phyloP scores from a whole-genome alignment of 164 flowering plant genomes.

The Akebia trifoliata region DNA sequence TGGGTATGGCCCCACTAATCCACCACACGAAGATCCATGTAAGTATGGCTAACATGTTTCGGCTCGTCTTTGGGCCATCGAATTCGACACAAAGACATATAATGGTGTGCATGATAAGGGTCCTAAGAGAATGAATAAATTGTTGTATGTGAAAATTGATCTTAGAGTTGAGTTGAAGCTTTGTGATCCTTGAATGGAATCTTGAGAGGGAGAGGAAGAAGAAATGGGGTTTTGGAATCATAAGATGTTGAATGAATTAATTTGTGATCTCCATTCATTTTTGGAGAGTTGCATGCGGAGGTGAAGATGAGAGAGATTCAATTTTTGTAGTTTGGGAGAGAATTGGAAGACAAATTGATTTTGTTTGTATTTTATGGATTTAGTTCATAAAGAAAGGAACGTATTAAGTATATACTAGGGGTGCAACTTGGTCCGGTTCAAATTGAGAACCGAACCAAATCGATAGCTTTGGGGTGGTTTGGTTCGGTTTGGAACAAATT shows the following conservation, averaged over 20 bases:
- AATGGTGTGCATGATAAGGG: conserved; percentile 48
- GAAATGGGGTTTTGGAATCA: conserved; percentile 47
- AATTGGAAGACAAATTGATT: too few relatives aligned
- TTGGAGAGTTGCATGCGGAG: too few relatives aligned
- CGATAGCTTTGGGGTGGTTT: too few relatives aligned
- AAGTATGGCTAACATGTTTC: conserved; percentile 66
- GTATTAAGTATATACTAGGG: too few relatives aligned
- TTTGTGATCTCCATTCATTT: too few relatives aligned
- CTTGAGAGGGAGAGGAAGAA: conserved; percentile 39
- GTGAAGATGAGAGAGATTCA: too few relatives aligned
- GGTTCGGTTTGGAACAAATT: too few relatives aligned
- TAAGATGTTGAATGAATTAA: conserved; percentile 18
- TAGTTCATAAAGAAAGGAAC: too few relatives aligned
- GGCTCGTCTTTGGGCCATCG: conserved; percentile 30
- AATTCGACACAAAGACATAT: conserved; percentile 43
- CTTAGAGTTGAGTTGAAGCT: conserved; percentile 22
- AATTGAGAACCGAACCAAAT: too few relatives aligned
- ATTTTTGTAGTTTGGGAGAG: too few relatives aligned
- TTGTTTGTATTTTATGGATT: too few relatives aligned
- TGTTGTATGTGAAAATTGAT: conserved; percentile 43
- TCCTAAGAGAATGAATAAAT: conserved; percentile 48
- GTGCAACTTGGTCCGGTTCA: too few relatives aligned
- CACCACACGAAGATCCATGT: conserved; percentile 91
- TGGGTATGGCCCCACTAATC: conserved; percentile 90
- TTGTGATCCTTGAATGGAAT: conserved; percentile 14